Evolutionary conservation across 2,329 filamentous ascomycete genomes (phyloP).

Genomic region (Chrysoporthe austroafricana): DNA sequence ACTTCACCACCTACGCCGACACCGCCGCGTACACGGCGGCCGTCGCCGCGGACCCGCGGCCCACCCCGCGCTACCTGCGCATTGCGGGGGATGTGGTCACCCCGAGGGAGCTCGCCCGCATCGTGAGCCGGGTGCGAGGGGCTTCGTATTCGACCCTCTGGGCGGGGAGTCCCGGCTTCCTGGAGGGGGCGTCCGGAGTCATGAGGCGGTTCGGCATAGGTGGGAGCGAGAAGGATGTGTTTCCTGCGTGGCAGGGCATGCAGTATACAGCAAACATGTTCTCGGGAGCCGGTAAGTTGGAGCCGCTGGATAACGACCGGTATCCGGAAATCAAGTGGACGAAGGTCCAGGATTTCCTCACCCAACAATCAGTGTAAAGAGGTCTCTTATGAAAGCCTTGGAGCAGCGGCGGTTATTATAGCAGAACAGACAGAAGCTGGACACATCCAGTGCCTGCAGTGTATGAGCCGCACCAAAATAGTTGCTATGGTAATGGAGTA

Average conservation of each 20-base stretch:
- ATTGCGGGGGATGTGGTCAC: slow-evolving; percentile 28
- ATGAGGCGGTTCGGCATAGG: slow-evolving; percentile 27
- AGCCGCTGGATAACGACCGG: slow-evolving; percentile 29
- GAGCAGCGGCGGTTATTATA: neutral
- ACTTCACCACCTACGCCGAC: slow-evolving; percentile 30
- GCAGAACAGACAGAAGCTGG: neutral
- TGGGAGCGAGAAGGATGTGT: slow-evolving; percentile 24
- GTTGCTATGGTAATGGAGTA: too few species aligned
- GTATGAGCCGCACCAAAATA: too few species aligned
- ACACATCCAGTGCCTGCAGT: neutral
- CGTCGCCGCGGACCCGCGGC: slow-evolving; percentile 28
- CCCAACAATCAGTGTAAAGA: neutral
- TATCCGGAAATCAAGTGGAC: slow-evolving; percentile 31
- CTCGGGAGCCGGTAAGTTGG: slow-evolving; percentile 28
- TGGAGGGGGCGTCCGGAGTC: slow-evolving; percentile 19
- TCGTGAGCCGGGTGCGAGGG: slow-evolving; percentile 15
- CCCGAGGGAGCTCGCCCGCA: slow-evolving; percentile 23
- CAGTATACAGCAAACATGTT: slow-evolving; percentile 31
- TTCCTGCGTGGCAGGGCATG: slow-evolving; percentile 32
- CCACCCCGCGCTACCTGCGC: slow-evolving; percentile 31
- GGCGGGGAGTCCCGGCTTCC: slow-evolving; percentile 28
- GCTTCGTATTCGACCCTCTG: slow-evolving; percentile 21
- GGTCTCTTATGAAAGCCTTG: too few species aligned
- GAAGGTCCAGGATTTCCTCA: slow-evolving; percentile 22
- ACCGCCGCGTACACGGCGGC: slow-evolving; percentile 30